Percentiles rank a stretch among this genome's conserved stretches.
Conservation (phyloP, 805 yeast species). For the Candida tallmaniae region DNA sequence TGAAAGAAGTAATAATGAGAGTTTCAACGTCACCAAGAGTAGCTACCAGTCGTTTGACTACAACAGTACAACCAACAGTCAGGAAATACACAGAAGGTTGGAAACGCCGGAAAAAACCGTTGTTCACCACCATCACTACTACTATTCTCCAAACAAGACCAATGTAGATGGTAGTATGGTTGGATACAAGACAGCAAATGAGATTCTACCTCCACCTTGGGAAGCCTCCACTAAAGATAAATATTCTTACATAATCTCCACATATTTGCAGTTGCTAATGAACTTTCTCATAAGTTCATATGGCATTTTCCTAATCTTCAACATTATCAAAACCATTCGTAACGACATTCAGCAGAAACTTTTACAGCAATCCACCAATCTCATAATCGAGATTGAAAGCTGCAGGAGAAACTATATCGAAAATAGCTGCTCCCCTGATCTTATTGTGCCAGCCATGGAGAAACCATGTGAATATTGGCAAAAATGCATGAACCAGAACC, state of each 20-base stretch:
- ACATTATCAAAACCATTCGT: slow-evolving; percentile 45
- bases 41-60: too few species aligned
- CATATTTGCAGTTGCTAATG: slow-evolving; percentile 55
- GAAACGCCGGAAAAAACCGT: slow-evolving; percentile 1
- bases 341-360: slow-evolving; percentile 52
- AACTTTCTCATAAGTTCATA: slow-evolving; percentile 46
- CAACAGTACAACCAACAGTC: too few species aligned
- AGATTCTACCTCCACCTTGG: slow-evolving; percentile 52
- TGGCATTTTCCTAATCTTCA: slow-evolving; percentile 39
- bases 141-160: slow-evolving; percentile 13
- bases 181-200: slow-evolving; percentile 2
- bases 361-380: slow-evolving; percentile 41
- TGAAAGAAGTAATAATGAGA: background rate
- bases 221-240: slow-evolving; percentile 48
- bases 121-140: slow-evolving; percentile 47
- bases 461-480: slow-evolving; percentile 58
- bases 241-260: slow-evolving; percentile 52
- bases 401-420: slow-evolving; percentile 50
- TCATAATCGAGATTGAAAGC: slow-evolving; percentile 47
- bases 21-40: background rate
- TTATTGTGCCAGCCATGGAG: slow-evolving; percentile 55
- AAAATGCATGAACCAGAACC: slow-evolving; percentile 55
- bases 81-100: background rate
- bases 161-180: slow-evolving; percentile 3
- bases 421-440: slow-evolving; percentile 55